Percentiles rank a stretch among this genome's conserved stretches.
Conservation (phyloP, 805 yeast species). For the Isabelozyma rhagii region DNA sequence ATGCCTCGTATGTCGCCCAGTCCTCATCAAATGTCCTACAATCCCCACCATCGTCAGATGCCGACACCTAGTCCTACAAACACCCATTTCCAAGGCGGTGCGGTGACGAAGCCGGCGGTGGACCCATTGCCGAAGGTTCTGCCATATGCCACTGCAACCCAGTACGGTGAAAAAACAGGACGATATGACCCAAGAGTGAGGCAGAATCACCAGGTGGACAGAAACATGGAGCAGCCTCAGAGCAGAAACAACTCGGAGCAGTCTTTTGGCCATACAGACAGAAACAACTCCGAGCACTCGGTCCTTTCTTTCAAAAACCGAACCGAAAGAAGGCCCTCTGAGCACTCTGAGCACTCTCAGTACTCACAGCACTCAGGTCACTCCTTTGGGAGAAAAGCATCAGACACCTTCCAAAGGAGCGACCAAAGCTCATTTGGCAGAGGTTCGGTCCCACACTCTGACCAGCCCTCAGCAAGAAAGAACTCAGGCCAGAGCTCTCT, state of each 20-base stretch:
- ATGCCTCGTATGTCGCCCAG: not conserved
- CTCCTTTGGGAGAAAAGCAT: not conserved
- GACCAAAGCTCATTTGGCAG: not conserved
- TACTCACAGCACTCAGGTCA: not conserved
- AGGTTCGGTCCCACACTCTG: not conserved
- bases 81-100: not conserved
- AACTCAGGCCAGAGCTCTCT: not conserved
- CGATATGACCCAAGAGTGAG: not conserved
- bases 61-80: not conserved
- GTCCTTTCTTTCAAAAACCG: not conserved
- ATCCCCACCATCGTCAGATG: not conserved
- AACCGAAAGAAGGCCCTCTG: not conserved
- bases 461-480: too few species aligned
- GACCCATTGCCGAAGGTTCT: not conserved
- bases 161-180: not conserved
- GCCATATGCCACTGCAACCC: not conserved
- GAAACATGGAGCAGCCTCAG: too few species aligned
- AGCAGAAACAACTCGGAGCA: not conserved
- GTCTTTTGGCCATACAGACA: not conserved
- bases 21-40: not conserved
- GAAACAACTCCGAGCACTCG: not conserved
- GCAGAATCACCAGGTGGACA: too few species aligned
- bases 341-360: not conserved
- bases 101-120: not conserved
- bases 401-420: too few species aligned